Evolutionary conservation across 1,284 basidiomycete species (phyloP).

Genomic region (Irpex sp.): DNA sequence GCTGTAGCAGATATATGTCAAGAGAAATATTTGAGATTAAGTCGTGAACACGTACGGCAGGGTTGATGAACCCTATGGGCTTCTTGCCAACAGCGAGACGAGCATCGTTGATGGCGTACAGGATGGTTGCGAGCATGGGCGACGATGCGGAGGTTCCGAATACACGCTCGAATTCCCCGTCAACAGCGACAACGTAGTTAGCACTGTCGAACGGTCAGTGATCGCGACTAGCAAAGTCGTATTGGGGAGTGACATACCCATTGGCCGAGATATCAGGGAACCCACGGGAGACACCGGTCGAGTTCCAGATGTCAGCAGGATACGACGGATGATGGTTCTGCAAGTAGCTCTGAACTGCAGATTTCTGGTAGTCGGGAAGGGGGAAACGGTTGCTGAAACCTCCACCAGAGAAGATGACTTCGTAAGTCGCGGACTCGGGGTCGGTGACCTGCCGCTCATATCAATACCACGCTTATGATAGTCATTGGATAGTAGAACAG

Average conservation of each 20-base stretch:
- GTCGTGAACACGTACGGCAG: slow-evolving; percentile 30
- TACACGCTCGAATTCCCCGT: slow-evolving; percentile 32
- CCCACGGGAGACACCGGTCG: slow-evolving; percentile 27
- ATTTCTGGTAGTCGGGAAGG: slow-evolving; percentile 36
- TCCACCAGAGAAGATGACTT: slow-evolving; percentile 18
- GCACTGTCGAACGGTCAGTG: slow-evolving; percentile 18
- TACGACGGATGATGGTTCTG: slow-evolving; percentile 27
- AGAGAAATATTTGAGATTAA: too few relatives aligned
- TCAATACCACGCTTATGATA: slow-evolving; percentile 12
- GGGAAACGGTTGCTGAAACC: slow-evolving; percentile 48
- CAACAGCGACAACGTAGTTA: slow-evolving; percentile 34
- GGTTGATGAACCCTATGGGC: slow-evolving; percentile 59
- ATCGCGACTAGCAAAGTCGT: slow-evolving; percentile 20
- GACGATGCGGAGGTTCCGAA: slow-evolving; percentile 47
- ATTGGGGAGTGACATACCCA: slow-evolving; percentile 23
- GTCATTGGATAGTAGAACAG: slow-evolving; percentile 18
- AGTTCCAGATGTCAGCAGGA: slow-evolving; percentile 27
- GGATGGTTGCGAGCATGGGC: slow-evolving; percentile 42
- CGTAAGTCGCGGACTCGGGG: slow-evolving; percentile 34
- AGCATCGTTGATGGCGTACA: slow-evolving; percentile 62
- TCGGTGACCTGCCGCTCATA: slow-evolving; percentile 34
- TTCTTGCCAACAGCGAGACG: slow-evolving; percentile 37
- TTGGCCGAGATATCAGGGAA: slow-evolving; percentile 31
- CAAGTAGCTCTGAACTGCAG: slow-evolving; percentile 24
- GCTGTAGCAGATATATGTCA: background rate